These are phyloP conservation scores for Solanum megistacrolobum DNA, from an alignment of 257 asterid species.

Conservation along the genomic window DNA sequence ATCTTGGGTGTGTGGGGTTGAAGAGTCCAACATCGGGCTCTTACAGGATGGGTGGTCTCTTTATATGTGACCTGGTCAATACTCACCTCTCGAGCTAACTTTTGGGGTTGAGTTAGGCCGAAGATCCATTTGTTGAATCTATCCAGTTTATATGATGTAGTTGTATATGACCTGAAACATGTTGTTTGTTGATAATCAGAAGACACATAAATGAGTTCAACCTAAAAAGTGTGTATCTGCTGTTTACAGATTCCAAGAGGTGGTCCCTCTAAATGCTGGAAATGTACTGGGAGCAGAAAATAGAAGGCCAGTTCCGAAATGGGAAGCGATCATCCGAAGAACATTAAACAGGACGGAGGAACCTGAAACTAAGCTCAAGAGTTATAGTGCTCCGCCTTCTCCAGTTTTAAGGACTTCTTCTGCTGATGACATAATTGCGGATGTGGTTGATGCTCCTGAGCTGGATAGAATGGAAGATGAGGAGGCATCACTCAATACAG, in stretches of 20 bases:
- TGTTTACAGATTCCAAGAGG: constrained; percentile 74
- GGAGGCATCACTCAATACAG: constrained; percentile 12
- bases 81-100: not conserved
- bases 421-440: constrained; percentile 61
- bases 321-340: constrained; percentile 73
- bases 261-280: constrained; percentile 88
- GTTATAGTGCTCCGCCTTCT: constrained; percentile 91
- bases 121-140: not conserved
- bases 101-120: not conserved
- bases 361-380: constrained; percentile 38
- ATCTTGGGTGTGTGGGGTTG: not conserved
- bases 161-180: not conserved
- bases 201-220: not conserved
- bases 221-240: not conserved
- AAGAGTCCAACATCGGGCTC: not conserved
- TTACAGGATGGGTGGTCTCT: not conserved
- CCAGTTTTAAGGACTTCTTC: constrained; percentile 73
- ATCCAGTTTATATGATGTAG: not conserved
- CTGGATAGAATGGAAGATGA: constrained; percentile 23
- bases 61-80: not conserved
- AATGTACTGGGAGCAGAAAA: constrained; percentile 88
- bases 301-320: constrained; percentile 60
- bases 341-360: constrained; percentile 51
- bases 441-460: constrained; percentile 31
- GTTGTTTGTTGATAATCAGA: not conserved